Evolutionary conservation across 129 eudicot species (phyloP), one percentile per base, ranked within the genome.

Genomic region (Flaveria trinervia): DNA sequence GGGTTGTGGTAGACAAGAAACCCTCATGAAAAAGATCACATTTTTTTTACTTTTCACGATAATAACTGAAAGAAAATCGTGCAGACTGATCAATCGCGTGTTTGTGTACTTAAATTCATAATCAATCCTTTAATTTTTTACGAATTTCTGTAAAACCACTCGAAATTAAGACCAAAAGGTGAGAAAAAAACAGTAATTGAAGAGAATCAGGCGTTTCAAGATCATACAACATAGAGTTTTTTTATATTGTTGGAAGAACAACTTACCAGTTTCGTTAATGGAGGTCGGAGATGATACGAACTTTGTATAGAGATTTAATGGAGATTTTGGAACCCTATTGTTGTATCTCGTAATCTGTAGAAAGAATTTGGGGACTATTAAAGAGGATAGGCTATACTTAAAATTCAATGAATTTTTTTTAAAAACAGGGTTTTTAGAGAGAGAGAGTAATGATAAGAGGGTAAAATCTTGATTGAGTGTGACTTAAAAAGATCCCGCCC

Each of bases 61-160:
- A 43, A 48, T 46, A 25, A 70, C 9, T n/a, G 74, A 69, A 45
- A 48, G 59, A 48, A 48, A 70, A 48, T 49, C 15, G 45, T 26
- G 60, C 3, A 49, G 44, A 26, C 12, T 7, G 28, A 49, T 3
- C 3, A 17, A 3, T 70, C 44, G 44, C 50, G 45, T 28, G 57
- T 26, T 69, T 45, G 41, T 45, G 57, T 17, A 13, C 41, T n/a
- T 20, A 4, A 43, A n/a, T n/a, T 12, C 1, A 5, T 16, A 9
- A 43, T 8, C 15, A 44, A 56, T 73, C 1, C 68, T 20, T 64
- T 22, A 2, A 62, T 75, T 75, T 15, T 23, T 46, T 45, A 45
- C 46, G 22, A 46, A 13, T 11, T 14, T 26, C 9, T 62, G 49
- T 62, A 62, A 45, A 26, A 12, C 5, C 48, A 50, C 22, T 62